Conservation (phyloP, 495 filamentous ascomycete genomes). For the Penicillium canescens region DNA sequence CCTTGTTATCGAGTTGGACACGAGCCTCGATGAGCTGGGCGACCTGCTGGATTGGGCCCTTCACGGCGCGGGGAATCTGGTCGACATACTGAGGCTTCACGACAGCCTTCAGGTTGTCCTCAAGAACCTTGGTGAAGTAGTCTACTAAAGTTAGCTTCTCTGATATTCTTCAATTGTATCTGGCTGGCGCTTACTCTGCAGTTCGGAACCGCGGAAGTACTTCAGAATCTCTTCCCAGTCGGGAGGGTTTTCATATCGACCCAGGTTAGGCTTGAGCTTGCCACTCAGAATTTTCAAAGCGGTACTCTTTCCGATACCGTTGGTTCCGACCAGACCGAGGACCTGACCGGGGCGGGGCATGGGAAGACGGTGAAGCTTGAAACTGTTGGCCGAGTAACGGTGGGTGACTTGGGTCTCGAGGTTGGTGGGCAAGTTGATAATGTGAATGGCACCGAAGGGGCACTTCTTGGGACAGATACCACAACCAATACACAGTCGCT, state of each 20-base stretch:
- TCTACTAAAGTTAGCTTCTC: slow-evolving; percentile 52
- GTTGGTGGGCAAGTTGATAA: slow-evolving; percentile 99
- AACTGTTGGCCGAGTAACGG: slow-evolving; percentile 98
- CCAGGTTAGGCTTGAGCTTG: slow-evolving; percentile 97
- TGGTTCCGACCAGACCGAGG: slow-evolving; percentile 95
- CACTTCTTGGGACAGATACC: slow-evolving; percentile 99
- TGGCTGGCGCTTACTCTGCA: slow-evolving; percentile 71
- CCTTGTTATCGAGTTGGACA: slow-evolving; percentile 73
- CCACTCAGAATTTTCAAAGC: slow-evolving; percentile 97
- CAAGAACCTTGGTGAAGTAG: slow-evolving; percentile 97
- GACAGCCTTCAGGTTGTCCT: slow-evolving; percentile 94
- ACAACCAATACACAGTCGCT: slow-evolving; percentile 92
- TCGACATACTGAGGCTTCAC: slow-evolving; percentile 99
- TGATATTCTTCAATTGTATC: not conserved
- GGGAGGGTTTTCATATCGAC: slow-evolving; percentile 90
- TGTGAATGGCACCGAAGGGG: slow-evolving; percentile 98
- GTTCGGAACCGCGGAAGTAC: slow-evolving; percentile 94
- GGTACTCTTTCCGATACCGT: slow-evolving; percentile 99
- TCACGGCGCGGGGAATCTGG: slow-evolving; percentile 91
- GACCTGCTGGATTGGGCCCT: slow-evolving; percentile 73
- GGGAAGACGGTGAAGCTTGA: slow-evolving; percentile 95
- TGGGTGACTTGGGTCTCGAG: slow-evolving; percentile 97
- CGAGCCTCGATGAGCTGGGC: slow-evolving; percentile 72
- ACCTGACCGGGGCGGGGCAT: slow-evolving; percentile 96
- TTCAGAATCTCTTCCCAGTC: slow-evolving; percentile 99